phyloP scores from a whole-genome alignment of 768 basidiomycete genomes.

The Xerocomellus amylosporus region DNA sequence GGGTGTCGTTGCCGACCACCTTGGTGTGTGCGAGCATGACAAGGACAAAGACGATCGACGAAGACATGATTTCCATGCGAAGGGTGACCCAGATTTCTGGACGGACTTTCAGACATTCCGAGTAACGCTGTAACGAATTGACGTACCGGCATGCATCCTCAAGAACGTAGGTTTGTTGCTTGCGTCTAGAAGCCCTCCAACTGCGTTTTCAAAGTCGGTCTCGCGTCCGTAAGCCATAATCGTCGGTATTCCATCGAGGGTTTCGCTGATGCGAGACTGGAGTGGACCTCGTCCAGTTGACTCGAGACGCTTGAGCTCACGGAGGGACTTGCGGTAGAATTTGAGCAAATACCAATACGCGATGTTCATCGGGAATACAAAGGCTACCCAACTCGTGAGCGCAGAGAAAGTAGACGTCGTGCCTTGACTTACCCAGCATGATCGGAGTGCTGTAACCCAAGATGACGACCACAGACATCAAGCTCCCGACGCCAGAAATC shows the following conservation, averaged over 20 bases:
- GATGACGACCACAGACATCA: slow-evolving; percentile 23
- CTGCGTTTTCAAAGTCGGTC: slow-evolving; percentile 23
- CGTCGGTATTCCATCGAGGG: slow-evolving; percentile 44
- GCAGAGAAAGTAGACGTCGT: slow-evolving; percentile 9
- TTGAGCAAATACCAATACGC: slow-evolving; percentile 42
- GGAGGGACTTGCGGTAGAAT: slow-evolving; percentile 47
- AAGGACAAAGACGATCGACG: slow-evolving; percentile 23
- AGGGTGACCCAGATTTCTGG: slow-evolving; percentile 33
- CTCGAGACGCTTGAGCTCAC: slow-evolving; percentile 47
- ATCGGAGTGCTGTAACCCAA: slow-evolving; percentile 26
- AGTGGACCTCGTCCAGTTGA: slow-evolving; percentile 45
- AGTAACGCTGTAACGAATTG: neutral
- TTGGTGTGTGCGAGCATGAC: slow-evolving; percentile 29
- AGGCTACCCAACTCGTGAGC: slow-evolving; percentile 22
- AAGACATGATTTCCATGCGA: slow-evolving; percentile 31
- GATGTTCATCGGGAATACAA: slow-evolving; percentile 24
- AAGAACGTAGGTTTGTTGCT: slow-evolving; percentile 31
- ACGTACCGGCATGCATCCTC: slow-evolving; percentile 26
- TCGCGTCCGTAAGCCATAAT: slow-evolving; percentile 46
- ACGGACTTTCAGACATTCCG: neutral
- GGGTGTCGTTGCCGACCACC: slow-evolving; percentile 20
- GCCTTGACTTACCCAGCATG: slow-evolving; percentile 36
- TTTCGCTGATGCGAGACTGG: slow-evolving; percentile 52
- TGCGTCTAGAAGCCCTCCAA: slow-evolving; percentile 21
- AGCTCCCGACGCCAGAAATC: slow-evolving; percentile 21